These are phyloP conservation scores for Pythium aquatile DNA, from an alignment of 352 stramenopile species.

Conservation along the genomic window DNA sequence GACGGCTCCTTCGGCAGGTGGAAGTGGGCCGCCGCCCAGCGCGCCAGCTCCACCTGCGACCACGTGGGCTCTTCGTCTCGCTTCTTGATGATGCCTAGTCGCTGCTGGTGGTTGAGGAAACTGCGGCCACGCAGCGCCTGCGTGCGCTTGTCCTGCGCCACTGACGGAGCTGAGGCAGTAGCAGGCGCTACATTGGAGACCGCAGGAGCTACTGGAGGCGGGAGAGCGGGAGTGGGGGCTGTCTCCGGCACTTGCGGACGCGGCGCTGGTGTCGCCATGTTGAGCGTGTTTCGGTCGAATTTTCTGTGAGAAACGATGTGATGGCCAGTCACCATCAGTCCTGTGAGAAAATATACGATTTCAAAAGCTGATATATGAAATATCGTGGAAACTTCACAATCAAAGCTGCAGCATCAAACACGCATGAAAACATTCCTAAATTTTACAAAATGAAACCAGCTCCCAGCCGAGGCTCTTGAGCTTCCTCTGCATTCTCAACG, in stretches of 20 bases:
- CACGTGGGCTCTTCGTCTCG: conserved; percentile 27
- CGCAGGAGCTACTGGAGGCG: neutral
- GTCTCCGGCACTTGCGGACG: neutral
- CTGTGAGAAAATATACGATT: conserved; percentile 23
- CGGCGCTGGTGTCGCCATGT: conserved; percentile 4
- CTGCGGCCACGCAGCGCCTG: conserved; percentile 11
- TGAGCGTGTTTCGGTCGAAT: neutral
- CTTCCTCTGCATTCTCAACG: neutral
- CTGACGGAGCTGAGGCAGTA: too few relatives aligned
- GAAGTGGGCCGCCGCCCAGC: conserved; percentile 25
- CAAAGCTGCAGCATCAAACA: neutral
- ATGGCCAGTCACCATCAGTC: conserved; percentile 7
- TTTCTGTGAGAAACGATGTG: conserved; percentile 24
- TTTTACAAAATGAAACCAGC: neutral
- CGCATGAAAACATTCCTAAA: neutral
- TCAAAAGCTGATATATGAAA: conserved; percentile 8
- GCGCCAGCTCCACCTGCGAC: conserved; percentile 25
- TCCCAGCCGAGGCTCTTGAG: neutral
- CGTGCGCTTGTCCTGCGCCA: neutral
- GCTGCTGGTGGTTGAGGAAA: conserved; percentile 28
- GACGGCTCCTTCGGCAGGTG: conserved; percentile 24
- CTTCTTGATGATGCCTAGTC: conserved; percentile 26
- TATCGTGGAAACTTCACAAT: conserved; percentile 13
- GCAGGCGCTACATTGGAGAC: neutral
- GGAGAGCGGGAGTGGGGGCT: neutral